Base-by-base conservation (phyloP, 768 basidiomycete genomes). In the Chalciporus pseudorubinellus region DNA sequence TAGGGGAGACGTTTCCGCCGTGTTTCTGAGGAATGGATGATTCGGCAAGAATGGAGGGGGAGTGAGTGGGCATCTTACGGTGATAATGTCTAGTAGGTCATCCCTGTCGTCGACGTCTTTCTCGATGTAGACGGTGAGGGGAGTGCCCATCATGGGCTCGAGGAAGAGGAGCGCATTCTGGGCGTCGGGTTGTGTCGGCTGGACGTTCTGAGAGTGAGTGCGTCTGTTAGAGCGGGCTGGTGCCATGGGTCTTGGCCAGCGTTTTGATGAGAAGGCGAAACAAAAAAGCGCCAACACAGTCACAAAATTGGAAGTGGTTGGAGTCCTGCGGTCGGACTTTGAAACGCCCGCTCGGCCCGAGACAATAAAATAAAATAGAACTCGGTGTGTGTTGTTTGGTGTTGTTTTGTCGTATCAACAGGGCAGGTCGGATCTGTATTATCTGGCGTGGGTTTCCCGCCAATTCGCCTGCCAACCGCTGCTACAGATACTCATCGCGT, bases 91-190 rank as follows among this genome's bases (percentile, higher is more conserved):
- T 29, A 80, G 76, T 46, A 93, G 71, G 47, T 68, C 57, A 16
- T 86, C 82, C 61, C 81, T 81, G 71, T 90, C 83, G 19, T 79
- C 74, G 19, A 92, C 86, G 50, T 92, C 89, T 59, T 89, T 87
- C 60, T 90, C 87, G 61, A 93, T 76, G 71, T 87, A 93, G 54
- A 92, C 76, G 20, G 78, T 70, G 46, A 92, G 77, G 2, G 89
- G 83, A 1, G 76, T 81, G 60, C 91, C 91, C 68, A 89, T 79
- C 80, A 89, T 85, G 59, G 87, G 87, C 65, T 93, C 90, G 44
- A 90, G 73, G 64, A 93, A 93, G 49, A 92, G 76, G n/a, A 43
- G 39, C 39, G 62, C 64, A 57, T 74, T 73, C 55, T 71, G 63
- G 29, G 10, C 2, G 29, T 68, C 73, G 40, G 71, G 64, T 21